phyloP scores from a whole-genome alignment of 768 basidiomycete genomes.

The Epithele typhae region DNA sequence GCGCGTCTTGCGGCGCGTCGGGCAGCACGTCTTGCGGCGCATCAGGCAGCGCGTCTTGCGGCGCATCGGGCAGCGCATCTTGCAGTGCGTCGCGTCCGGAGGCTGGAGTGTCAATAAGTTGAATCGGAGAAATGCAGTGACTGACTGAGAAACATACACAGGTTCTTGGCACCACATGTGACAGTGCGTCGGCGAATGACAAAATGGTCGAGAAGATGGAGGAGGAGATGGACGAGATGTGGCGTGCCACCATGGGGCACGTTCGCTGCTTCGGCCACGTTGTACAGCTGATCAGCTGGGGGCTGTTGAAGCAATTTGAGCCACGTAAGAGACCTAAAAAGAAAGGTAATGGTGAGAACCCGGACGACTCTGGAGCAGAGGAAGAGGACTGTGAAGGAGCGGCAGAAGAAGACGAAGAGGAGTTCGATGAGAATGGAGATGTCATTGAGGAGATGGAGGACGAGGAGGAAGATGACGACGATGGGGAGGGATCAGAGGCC shows the following conservation, averaged over 20 bases:
- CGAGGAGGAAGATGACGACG: not conserved
- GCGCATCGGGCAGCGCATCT: no score
- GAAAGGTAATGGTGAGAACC: not conserved
- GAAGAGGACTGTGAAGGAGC: not conserved
- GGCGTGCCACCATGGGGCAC: not conserved
- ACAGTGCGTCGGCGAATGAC: constrained; percentile 16
- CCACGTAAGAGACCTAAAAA: not conserved
- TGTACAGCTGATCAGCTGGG: constrained; percentile 7
- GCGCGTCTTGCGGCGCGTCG: no score
- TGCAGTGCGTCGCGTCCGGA: no score
- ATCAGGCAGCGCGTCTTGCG: no score
- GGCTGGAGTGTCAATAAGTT: no score
- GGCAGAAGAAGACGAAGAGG: not conserved
- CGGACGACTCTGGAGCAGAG: not conserved
- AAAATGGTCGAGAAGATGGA: constrained; percentile 7
- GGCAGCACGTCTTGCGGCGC: no score
- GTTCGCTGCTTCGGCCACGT: constrained; percentile 16
- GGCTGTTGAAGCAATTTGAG: constrained; percentile 12
- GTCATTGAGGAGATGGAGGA: no score
- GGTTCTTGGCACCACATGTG: constrained; percentile 11
- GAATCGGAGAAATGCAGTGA: no score
- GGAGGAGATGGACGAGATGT: constrained; percentile 1
- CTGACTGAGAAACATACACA: no score
- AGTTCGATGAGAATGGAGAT: not conserved
- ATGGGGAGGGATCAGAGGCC: not conserved